Evolutionary conservation across 495 filamentous ascomycete genomes (phyloP).

Genomic region (Cercophora sp.): DNA sequence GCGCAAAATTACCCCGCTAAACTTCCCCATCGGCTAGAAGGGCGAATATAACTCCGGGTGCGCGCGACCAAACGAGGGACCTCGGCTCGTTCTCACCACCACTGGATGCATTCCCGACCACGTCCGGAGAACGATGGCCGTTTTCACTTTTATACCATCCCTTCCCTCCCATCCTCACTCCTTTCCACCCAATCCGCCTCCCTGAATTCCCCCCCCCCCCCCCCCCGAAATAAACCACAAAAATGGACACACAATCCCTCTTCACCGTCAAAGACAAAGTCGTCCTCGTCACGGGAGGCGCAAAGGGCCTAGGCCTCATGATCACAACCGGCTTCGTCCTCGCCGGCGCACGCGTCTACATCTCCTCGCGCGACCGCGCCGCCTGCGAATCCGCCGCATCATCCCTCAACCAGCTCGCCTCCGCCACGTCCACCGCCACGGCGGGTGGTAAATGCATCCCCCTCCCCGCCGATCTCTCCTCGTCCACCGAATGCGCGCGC

Average conservation of each 20-base stretch:
- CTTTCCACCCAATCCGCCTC: background rate
- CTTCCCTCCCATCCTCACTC: too few relatives aligned
- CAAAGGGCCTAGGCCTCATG: conserved; percentile 70
- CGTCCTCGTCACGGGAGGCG: conserved; percentile 41
- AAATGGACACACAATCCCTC: conserved; percentile 53
- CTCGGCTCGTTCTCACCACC: background rate
- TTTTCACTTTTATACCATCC: too few relatives aligned
- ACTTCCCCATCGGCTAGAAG: too few relatives aligned
- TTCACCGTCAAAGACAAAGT: conserved; percentile 55
- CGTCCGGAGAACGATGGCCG: too few relatives aligned
- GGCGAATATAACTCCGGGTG: too few relatives aligned
- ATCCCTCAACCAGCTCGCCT: conserved; percentile 24
- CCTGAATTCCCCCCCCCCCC: background rate
- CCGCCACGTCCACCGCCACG: conserved; percentile 1
- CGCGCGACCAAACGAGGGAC: background rate
- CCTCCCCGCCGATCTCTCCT: conserved; percentile 36
- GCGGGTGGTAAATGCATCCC: conserved; percentile 26
- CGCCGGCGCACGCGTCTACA: conserved; percentile 81
- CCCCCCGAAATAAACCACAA: conserved; percentile 8
- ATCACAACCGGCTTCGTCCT: conserved; percentile 73
- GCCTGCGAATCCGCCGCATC: conserved; percentile 30
- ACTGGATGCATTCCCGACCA: background rate
- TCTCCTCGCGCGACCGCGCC: conserved; percentile 61
- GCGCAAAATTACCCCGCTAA: too few relatives aligned
- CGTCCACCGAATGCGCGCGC: conserved; percentile 49